phyloP scores from a whole-genome alignment of 495 filamentous ascomycete species.

The Penicillium coffeae region DNA sequence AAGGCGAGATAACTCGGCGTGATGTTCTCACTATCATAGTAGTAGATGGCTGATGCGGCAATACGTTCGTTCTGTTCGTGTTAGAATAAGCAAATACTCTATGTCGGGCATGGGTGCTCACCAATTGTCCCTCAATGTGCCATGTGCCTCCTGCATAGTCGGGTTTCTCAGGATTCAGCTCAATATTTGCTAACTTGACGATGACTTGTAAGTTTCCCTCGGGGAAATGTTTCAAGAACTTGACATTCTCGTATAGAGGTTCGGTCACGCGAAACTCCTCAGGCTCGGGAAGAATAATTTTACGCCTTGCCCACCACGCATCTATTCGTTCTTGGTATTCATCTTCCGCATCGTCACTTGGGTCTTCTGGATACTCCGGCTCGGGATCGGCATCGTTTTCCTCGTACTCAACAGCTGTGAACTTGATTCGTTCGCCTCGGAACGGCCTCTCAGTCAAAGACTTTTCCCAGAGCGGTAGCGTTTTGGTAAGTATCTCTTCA shows the following conservation, averaged over 20 bases:
- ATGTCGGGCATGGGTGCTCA: too few relatives aligned
- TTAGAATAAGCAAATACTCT: too few relatives aligned
- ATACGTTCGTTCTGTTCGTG: conserved; percentile 51
- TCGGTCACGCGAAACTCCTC: conserved; percentile 17
- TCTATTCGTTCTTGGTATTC: not conserved
- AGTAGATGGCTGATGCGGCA: conserved; percentile 56
- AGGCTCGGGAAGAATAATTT: conserved; percentile 34
- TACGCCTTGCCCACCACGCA: not conserved
- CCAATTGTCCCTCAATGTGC: conserved; percentile 53
- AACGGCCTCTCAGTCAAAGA: not conserved
- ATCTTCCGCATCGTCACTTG: not conserved
- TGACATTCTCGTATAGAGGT: not conserved
- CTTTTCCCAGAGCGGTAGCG: conserved; percentile 54
- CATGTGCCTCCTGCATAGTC: conserved; percentile 45
- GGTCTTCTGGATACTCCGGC: not conserved
- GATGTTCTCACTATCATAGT: conserved; percentile 61
- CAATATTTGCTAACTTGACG: conserved; percentile 59
- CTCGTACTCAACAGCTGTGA: not conserved
- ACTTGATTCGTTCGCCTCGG: not conserved
- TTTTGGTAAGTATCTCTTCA: conserved; percentile 43
- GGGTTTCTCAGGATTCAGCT: conserved; percentile 55
- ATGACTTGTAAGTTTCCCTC: conserved; percentile 54
- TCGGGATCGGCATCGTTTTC: conserved; percentile 4
- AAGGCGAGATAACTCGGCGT: conserved; percentile 51
- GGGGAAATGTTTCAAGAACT: conserved; percentile 24